Evolutionary conservation across 768 basidiomycete species (phyloP), one percentile per base, ranked within the genome.

Genomic region (Lactifluus subvellereus): DNA sequence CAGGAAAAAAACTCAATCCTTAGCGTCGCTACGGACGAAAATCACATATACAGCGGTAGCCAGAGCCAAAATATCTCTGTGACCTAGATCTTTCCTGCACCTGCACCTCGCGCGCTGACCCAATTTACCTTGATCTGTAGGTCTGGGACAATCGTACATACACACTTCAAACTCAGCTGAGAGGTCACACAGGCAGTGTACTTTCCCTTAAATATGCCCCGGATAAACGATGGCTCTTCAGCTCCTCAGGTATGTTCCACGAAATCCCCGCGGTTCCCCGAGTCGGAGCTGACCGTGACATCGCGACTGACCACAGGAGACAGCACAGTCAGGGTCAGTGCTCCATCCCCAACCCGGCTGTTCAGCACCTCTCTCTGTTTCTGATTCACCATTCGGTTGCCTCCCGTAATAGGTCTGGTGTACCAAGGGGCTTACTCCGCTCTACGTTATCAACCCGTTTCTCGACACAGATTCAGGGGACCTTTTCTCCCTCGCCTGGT

Each of bases 401-500:
- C 18, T 47, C 30, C 30, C 18, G 38, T 42, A 30, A 3, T 68
- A 94, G 91, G 82, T 94, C 47, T 97, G 94, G 94, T 89, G 83
- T 33, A 90, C 92, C 3, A 76, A 75, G 11, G 82, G 82, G 0
- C 79, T 95, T 11, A 73, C 77, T 9, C 81, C 83, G 8, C 73
- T 95, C 47, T 91, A 88, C 68, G 77, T 91, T 56, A 79, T 97
- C 38, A 78, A 84, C 55, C 91, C 94, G 0, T 88, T 90, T 69
- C 76, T 85, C 48, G 92, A 93, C 67, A 85, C 84, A 2, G 86
- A 84, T 33, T 85, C 93, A 4, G 94, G 94, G 22, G 94, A 96
- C 71, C 80, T 96, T 35, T 95, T 91, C 75, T 92, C 89, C 42
- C 77, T 96, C 0, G 82, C 83, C 0, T 97, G 90, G 89, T 87